Evolutionary conservation across 495 filamentous ascomycete species (phyloP).

Genomic region (Copromyces sp.): DNA sequence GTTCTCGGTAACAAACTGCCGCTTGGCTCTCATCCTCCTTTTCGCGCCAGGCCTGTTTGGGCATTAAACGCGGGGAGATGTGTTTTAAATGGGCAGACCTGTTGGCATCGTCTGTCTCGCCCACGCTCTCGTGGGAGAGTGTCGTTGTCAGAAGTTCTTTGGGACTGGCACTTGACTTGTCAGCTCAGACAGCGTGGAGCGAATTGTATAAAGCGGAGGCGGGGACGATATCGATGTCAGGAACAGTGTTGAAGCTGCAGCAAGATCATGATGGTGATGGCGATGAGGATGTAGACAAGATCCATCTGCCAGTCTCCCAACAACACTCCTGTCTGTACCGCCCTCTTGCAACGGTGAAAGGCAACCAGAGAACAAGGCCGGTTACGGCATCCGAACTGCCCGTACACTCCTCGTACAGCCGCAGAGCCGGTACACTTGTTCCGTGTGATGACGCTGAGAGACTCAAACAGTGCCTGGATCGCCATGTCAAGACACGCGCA

Average conservation of each 20-base stretch:
- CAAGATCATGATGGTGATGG: background rate
- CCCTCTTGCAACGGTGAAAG: background rate
- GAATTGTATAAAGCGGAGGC: background rate
- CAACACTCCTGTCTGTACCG: background rate
- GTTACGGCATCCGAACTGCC: background rate
- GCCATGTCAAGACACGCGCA: background rate
- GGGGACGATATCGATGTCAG: background rate
- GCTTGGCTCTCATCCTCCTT: background rate
- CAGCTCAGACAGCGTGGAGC: background rate
- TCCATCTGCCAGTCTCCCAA: background rate
- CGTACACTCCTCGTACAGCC: background rate
- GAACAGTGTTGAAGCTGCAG: background rate
- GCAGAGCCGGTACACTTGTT: background rate
- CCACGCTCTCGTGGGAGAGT: background rate
- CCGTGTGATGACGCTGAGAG: background rate
- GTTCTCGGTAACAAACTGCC: background rate
- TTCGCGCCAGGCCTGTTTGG: conserved; percentile 14
- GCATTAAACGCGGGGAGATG: conserved; percentile 29
- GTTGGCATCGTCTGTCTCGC: background rate
- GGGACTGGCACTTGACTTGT: background rate
- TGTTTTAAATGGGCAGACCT: background rate
- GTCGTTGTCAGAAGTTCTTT: background rate
- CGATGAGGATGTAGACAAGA: background rate
- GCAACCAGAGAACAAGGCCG: background rate
- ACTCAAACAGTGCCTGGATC: background rate